A percentile compares a stretch with the other conserved stretches of the same genome.
Evolutionary conservation across 1,139 yeast species (phyloP).

Genomic region (Sugiyamaella paludigena): DNA sequence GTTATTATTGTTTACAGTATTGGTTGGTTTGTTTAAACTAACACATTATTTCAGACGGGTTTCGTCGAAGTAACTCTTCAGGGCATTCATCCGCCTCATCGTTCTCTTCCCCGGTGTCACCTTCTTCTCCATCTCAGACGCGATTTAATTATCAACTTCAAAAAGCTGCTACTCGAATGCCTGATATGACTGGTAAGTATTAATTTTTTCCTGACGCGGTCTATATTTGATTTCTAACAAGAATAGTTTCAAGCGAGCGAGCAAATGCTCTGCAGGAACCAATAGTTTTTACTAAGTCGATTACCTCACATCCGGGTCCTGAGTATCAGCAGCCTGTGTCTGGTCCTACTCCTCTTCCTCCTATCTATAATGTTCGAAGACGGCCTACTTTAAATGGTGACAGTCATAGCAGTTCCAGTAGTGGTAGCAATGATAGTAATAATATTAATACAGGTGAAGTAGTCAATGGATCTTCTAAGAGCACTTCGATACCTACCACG

Average conservation of each 20-base stretch:
- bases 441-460: neutral
- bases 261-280: conserved; percentile 15
- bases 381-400: neutral
- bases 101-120: conserved; percentile 16
- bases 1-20: too few species aligned
- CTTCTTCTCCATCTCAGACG: conserved; percentile 14
- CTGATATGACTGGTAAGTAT: conserved; percentile 13
- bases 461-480: neutral
- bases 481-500: conserved; percentile 2
- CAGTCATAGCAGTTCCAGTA: conserved; percentile 2
- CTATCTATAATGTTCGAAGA: conserved; percentile 2
- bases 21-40: too few species aligned
- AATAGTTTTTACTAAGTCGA: conserved; percentile 14
- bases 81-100: conserved; percentile 15
- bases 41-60: too few species aligned
- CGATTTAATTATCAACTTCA: conserved; percentile 12
- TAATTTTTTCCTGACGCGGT: neutral
- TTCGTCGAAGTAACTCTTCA: neutral
- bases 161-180: conserved; percentile 14
- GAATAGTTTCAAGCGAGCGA: neutral
- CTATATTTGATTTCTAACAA: neutral
- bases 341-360: conserved; percentile 1
- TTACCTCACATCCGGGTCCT: too few species aligned
- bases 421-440: conserved; percentile 1
- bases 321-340: neutral